phyloP scores from a whole-genome alignment of 164 flowering plant genomes.

The Platanus orientalis region DNA sequence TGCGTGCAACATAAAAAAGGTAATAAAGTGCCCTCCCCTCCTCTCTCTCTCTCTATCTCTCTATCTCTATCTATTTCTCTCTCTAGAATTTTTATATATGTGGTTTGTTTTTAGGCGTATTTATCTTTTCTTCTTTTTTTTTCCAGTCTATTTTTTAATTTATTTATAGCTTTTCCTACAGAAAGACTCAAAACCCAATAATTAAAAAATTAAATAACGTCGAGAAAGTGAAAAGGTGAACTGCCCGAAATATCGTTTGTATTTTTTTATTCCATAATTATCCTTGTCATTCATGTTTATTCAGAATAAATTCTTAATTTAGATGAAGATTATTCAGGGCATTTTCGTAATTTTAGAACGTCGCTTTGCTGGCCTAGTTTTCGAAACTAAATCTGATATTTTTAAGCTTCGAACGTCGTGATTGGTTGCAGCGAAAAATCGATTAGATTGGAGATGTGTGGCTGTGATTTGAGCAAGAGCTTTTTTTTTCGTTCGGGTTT shows the following conservation, averaged over 20 bases:
- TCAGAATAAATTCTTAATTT: too few species aligned
- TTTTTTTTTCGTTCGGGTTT: too few species aligned
- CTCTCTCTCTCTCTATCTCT: conserved; percentile 19
- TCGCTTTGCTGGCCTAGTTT: conserved; percentile 28
- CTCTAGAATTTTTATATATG: conserved; percentile 20
- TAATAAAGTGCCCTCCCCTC: conserved; percentile 39
- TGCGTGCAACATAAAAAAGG: conserved; percentile 81
- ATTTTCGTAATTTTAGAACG: conserved; percentile 4
- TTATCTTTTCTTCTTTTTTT: conserved; percentile 24
- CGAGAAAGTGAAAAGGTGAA: not conserved
- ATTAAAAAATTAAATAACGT: not conserved
- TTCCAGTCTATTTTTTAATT: conserved; percentile 6
- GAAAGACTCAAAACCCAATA: conserved; percentile 1
- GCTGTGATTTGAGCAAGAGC: conserved; percentile 17
- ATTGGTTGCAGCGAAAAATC: conserved; percentile 29
- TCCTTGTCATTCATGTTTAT: not conserved
- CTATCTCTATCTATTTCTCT: conserved; percentile 9
- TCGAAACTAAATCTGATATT: conserved; percentile 46
- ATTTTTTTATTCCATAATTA: not conserved
- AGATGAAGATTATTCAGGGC: conserved; percentile 5
- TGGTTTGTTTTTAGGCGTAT: conserved; percentile 38
- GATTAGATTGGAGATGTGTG: conserved; percentile 17
- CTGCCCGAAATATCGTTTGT: not conserved
- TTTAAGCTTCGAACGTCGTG: not conserved
- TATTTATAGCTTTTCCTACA: not conserved